Conservation (phyloP, 2,329 filamentous ascomycete species). For the Aspergillus clavatus region DNA sequence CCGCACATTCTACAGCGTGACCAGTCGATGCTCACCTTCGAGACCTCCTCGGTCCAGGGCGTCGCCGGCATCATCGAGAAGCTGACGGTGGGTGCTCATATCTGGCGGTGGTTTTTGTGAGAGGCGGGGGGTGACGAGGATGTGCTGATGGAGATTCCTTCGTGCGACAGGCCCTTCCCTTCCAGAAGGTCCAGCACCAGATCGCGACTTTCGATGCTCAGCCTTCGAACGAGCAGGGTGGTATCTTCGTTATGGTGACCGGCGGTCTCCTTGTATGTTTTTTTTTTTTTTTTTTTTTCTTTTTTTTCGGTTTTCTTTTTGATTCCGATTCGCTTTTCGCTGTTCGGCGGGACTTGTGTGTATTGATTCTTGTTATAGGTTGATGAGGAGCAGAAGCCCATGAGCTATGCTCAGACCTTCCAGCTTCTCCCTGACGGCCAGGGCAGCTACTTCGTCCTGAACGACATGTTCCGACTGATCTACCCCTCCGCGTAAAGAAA, state of each 20-base stretch:
- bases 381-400: constrained; percentile 77
- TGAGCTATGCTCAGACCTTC: constrained; percentile 90
- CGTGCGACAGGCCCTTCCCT: constrained; percentile 63
- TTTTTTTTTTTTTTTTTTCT: not conserved
- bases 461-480: constrained; percentile 92
- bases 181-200: constrained; percentile 74
- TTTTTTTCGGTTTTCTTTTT: too few species aligned
- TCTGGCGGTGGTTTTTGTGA: not conserved
- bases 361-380: constrained; percentile 51
- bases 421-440: constrained; percentile 66
- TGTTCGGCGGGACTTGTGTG: too few species aligned
- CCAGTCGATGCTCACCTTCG: constrained; percentile 90
- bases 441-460: constrained; percentile 79
- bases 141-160: not conserved
- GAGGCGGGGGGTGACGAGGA: too few species aligned
- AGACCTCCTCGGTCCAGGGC: constrained; percentile 65
- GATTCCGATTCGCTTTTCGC: too few species aligned
- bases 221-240: constrained; percentile 61
- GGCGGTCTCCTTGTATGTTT: constrained; percentile 73
- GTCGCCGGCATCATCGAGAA: constrained; percentile 67
- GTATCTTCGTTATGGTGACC: constrained; percentile 82
- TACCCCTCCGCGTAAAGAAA: constrained; percentile 43
- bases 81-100: constrained; percentile 59
- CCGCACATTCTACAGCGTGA: constrained; percentile 55
- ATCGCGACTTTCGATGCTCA: constrained; percentile 77